Evolutionary conservation across 2,329 filamentous ascomycete genomes (phyloP).

Genomic region (Monilinia vaccinii-corymbosi): DNA sequence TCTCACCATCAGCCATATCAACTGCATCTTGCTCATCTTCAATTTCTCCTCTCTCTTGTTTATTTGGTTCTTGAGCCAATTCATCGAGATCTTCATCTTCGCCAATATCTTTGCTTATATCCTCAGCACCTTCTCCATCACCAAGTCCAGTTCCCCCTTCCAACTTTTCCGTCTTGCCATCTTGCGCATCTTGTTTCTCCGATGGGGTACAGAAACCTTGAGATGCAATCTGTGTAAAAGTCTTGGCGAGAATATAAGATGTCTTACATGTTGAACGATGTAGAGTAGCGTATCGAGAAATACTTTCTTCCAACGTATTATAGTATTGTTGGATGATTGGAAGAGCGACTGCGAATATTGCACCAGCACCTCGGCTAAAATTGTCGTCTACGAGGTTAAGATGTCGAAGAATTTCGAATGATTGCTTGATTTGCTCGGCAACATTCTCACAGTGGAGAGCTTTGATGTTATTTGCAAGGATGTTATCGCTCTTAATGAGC

Average conservation of each 20-base stretch:
- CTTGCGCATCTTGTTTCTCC: conserved; percentile 65
- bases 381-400: conserved; percentile 36
- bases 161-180: conserved; percentile 65
- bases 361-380: conserved; percentile 39
- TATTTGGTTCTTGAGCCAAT: conserved; percentile 73
- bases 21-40: conserved; percentile 77
- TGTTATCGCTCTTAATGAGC: conserved; percentile 38
- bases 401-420: conserved; percentile 37
- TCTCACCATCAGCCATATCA: conserved; percentile 86
- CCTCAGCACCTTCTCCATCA: conserved; percentile 88
- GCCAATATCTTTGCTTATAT: conserved; percentile 94
- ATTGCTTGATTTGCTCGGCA: conserved; percentile 31
- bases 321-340: conserved; percentile 72
- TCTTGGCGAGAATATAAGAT: conserved; percentile 64
- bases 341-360: conserved; percentile 50
- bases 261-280: conserved; percentile 67
- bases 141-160: conserved; percentile 90
- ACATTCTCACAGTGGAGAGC: conserved; percentile 23
- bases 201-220: conserved; percentile 88
- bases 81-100: conserved; percentile 91
- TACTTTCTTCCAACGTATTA: conserved; percentile 47
- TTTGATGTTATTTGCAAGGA: conserved; percentile 22
- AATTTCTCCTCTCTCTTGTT: conserved; percentile 50
- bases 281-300: conserved; percentile 50
- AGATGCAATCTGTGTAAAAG: conserved; percentile 68